Base-by-base conservation (phyloP, 2,329 filamentous ascomycete genomes). In the Neofusicoccum parvum region DNA sequence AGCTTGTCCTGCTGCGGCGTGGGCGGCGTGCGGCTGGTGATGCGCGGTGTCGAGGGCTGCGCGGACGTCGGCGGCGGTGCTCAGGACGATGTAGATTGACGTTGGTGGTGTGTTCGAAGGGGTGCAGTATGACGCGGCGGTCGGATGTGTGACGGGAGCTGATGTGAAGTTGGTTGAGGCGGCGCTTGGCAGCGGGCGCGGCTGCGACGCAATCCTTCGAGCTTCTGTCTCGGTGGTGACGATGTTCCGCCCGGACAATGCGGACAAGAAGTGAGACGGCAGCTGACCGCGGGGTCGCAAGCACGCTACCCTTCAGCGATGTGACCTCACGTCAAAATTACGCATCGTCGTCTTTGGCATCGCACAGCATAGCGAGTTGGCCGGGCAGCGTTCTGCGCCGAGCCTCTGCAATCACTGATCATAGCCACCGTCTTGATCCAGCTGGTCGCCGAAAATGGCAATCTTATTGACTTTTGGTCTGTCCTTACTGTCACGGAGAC, bases 201-300 rank as follows among this genome's bases (percentile, higher is more conserved):
- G 46, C 32, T 37, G 48, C 59, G 48, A 62, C 59, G 59, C 59
- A 62, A 62, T 62, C 59, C 59, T 60, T 62, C 54, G 54, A 59
- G 54, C 54, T 59, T 58, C 54, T 27, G 23, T 20, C 54, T 62
- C 59, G 59, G 59, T 62, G 59, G 59, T 62, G 59, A 50, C 48
- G 59, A 62, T 62, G 46, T 50, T 62, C 59, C 59, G 59, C 45
- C 59, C 56, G 56, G 56, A 36, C 17, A 17, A 6, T 37, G 14
- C 39, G n/a, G 32, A 37, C 15, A 49, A 60, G 56, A 27, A 11
- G 17, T 43, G 23, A 43, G 23, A 58, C 53, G 23, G 20, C 53
- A 43, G 53, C 53, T 56, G 54, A 59, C 39, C 39, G 56, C 32
- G n/a, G 36, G 54, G 23, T 34, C 20, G 39, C 14, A 48, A 36